phyloP scores from a whole-genome alignment of 495 filamentous ascomycete genomes.

The Penicillium cataractarum region DNA sequence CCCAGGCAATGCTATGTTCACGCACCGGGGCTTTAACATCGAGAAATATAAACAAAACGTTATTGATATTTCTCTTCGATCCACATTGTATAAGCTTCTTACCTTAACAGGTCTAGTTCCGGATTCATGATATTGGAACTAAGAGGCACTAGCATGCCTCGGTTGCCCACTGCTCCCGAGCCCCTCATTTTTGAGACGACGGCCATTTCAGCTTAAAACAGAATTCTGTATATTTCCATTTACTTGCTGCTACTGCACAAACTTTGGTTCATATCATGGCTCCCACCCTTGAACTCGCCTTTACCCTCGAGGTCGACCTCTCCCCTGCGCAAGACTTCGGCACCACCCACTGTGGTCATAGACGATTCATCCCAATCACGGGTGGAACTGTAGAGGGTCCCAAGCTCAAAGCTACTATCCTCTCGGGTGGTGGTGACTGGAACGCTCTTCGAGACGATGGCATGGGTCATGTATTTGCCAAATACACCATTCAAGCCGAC shows the following conservation, averaged over 20 bases:
- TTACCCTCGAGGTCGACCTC: conserved; percentile 13
- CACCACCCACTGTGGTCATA: conserved; percentile 1
- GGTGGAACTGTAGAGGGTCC: conserved; percentile 12
- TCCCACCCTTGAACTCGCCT: conserved; percentile 13
- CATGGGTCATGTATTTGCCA: conserved; percentile 4
- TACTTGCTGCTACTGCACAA: neutral
- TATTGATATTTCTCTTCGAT: neutral
- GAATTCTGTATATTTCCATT: neutral
- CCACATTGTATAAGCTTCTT: neutral
- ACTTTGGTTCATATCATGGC: neutral
- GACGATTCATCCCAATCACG: conserved; percentile 15
- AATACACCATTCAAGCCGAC: conserved; percentile 13
- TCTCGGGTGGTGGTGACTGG: conserved; percentile 15
- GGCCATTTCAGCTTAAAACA: neutral
- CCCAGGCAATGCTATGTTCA: neutral
- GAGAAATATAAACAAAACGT: too few relatives aligned
- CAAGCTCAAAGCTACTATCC: conserved; percentile 10
- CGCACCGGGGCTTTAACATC: too few relatives aligned
- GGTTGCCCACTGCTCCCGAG: neutral
- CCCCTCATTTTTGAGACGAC: neutral
- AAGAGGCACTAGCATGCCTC: neutral
- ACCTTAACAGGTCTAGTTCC: neutral
- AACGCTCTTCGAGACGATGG: conserved; percentile 14
- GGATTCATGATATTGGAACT: neutral
- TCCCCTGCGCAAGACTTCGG: conserved; percentile 14